Evolutionary conservation across 305 asterid species (phyloP).

Genomic region (Solanum hybrid): DNA sequence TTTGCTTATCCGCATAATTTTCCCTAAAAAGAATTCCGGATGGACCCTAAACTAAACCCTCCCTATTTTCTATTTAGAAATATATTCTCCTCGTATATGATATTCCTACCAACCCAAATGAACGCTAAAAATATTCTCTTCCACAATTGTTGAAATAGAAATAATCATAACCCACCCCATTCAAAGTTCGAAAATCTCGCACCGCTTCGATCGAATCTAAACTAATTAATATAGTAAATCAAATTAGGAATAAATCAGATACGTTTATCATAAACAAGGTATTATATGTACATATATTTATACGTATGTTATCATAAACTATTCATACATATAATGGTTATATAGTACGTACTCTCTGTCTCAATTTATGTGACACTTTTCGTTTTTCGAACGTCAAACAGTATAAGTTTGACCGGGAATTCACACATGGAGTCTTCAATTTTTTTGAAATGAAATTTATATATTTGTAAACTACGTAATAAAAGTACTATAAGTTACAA

Average conservation of each 20-base stretch:
- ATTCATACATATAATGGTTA: neutral
- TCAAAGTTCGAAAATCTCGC: neutral
- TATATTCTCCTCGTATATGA: too few species aligned
- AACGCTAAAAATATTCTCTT: neutral
- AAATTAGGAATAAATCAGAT: neutral
- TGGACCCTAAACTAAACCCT: too few species aligned
- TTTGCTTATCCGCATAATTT: too few species aligned
- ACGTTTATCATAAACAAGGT: neutral
- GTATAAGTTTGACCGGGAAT: rapidly evolving
- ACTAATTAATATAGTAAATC: neutral
- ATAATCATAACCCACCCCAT: neutral
- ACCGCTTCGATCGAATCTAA: neutral
- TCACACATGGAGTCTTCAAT: rapidly evolving
- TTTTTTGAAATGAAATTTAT: too few species aligned
- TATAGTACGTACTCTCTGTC: too few species aligned
- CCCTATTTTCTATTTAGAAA: neutral
- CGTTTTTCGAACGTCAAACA: too few species aligned
- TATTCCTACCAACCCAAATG: neutral
- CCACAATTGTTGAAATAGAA: neutral
- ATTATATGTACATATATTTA: neutral
- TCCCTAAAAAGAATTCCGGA: too few species aligned
- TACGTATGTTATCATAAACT: neutral
- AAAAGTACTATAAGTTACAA: neutral
- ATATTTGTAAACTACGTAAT: too few species aligned
- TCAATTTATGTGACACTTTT: too few species aligned